These are phyloP conservation scores for Gracilaria domingensis DNA, from an alignment of 23 red algal genomes.

Conservation along the genomic window DNA sequence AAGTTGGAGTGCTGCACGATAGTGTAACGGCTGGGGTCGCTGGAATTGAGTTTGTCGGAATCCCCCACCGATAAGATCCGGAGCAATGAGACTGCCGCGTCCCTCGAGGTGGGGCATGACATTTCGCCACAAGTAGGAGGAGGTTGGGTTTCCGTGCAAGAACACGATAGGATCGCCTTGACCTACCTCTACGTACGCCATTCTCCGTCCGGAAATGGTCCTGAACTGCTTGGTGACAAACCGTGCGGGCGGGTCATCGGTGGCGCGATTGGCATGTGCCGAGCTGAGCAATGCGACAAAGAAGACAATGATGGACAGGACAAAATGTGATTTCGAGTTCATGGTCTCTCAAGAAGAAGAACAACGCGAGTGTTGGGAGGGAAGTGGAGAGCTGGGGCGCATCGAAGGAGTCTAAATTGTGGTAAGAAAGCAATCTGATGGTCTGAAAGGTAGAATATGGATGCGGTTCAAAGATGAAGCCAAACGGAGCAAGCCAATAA, in stretches of 20 bases:
- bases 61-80: conserved; percentile 68
- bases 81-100: conserved; percentile 47
- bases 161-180: conserved; percentile 56
- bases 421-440: no score
- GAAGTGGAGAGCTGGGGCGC: no score
- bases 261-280: background rate
- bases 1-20: conserved; percentile 34
- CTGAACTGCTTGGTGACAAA: conserved; percentile 48
- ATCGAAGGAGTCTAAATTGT: no score
- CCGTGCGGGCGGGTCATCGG: conserved; percentile 11
- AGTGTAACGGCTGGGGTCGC: conserved; percentile 22
- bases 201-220: conserved; percentile 9
- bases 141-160: conserved; percentile 60
- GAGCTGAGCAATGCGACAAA: background rate
- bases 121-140: conserved; percentile 58
- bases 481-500: no score
- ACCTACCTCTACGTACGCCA: conserved; percentile 62
- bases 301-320: background rate
- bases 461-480: no score
- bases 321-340: background rate
- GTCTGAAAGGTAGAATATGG: no score
- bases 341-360: no score
- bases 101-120: conserved; percentile 46
- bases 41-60: conserved; percentile 39
- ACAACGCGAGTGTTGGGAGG: no score